Conservation (phyloP, 2,329 filamentous ascomycete species). For the Ascochyta rabiei region DNA sequence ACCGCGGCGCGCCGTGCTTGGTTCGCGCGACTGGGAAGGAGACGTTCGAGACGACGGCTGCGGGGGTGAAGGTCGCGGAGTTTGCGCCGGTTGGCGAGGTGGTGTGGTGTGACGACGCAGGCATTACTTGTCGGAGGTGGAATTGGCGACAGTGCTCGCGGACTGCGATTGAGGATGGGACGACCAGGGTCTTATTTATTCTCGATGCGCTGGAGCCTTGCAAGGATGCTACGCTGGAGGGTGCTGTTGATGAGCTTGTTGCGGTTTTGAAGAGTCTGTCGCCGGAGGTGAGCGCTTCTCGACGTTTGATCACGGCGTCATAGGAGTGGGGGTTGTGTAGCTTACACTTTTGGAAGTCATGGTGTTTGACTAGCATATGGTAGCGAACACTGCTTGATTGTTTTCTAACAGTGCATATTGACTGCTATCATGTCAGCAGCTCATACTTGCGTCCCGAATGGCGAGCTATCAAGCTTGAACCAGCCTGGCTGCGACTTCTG, state of each 20-base stretch:
- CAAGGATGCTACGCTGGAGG: slow-evolving; percentile 28
- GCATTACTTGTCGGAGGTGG: slow-evolving; percentile 50
- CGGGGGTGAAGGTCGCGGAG: slow-evolving; percentile 33
- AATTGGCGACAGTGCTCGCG: slow-evolving; percentile 50
- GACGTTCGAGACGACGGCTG: slow-evolving; percentile 40
- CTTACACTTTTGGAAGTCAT: too few species aligned
- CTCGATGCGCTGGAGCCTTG: slow-evolving; percentile 39
- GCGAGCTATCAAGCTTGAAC: too few species aligned
- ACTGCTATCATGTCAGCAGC: too few species aligned
- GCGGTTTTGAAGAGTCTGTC: slow-evolving; percentile 24
- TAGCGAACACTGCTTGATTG: too few species aligned
- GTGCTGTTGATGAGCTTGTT: slow-evolving; percentile 36
- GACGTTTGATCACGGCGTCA: background rate
- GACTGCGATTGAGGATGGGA: slow-evolving; percentile 45
- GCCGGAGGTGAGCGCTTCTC: slow-evolving; percentile 16
- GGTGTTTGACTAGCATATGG: too few species aligned
- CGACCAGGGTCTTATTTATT: slow-evolving; percentile 47
- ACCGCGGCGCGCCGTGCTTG: slow-evolving; percentile 40
- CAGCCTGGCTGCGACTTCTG: too few species aligned
- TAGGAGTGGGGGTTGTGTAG: background rate
- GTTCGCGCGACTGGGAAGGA: slow-evolving; percentile 44
- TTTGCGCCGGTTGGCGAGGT: slow-evolving; percentile 42
- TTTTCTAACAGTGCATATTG: too few species aligned
- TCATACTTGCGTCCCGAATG: too few species aligned
- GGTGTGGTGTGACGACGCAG: slow-evolving; percentile 49